Percentiles rank a stretch among this genome's conserved stretches.
These are phyloP conservation scores for Pythium scleroteichum DNA, from an alignment of 352 stramenopile genomes.

Conservation along the genomic window DNA sequence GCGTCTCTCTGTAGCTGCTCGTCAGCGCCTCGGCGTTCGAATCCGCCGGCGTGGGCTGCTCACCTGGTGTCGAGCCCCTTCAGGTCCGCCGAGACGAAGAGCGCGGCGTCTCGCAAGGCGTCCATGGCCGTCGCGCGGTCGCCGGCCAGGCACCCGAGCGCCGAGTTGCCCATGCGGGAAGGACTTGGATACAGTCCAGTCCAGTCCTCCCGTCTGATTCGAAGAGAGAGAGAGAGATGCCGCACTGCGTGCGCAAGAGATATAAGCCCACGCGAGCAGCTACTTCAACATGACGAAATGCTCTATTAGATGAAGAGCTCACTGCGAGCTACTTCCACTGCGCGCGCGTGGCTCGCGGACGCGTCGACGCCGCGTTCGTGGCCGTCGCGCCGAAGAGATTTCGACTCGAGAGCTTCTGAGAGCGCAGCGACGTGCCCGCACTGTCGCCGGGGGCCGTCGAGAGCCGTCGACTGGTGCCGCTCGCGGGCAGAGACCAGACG, in stretches of 20 bases:
- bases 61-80: background rate
- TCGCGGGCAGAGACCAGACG: conserved; percentile 16
- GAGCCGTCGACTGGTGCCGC: conserved; percentile 3
- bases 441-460: conserved; percentile 5
- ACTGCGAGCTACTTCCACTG: conserved; percentile 47
- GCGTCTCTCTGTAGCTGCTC: conserved; percentile 8
- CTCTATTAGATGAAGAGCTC: too few species aligned
- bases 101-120: background rate
- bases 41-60: background rate
- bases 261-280: background rate
- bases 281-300: conserved; percentile 8
- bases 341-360: conserved; percentile 37
- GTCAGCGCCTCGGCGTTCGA: background rate
- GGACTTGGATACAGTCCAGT: background rate
- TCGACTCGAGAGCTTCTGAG: background rate
- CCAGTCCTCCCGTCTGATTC: too few species aligned
- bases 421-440: conserved; percentile 4
- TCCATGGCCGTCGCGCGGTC: background rate
- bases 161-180: conserved; percentile 26
- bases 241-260: background rate
- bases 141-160: conserved; percentile 19
- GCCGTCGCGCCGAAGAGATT: too few species aligned
- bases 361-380: conserved; percentile 6
- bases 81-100: background rate
- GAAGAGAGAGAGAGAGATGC: too few species aligned